Evolutionary conservation across 2,329 filamentous ascomycete genomes (phyloP), one percentile per base, ranked within the genome.

Genomic region (Penicillium sp.): DNA sequence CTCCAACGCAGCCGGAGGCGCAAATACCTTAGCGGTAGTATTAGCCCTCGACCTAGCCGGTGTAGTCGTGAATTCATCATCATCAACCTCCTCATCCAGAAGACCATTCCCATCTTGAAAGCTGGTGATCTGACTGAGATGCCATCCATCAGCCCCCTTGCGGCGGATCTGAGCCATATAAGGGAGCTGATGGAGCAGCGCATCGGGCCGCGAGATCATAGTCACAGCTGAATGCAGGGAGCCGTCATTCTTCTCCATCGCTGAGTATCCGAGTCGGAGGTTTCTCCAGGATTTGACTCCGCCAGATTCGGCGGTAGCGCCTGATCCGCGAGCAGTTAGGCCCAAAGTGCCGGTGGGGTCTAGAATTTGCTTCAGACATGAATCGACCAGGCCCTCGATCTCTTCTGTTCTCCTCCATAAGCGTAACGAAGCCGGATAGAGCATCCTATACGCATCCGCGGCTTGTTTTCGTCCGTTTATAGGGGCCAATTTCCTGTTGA

Each of bases 381-480:
- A 61, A 63, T 74, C 54, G 59, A 96, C 79, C 1, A 91, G 74
- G 0, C 86, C 87, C 61, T 91, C 89, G 5, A 94, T 83, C 72
- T 97, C 93, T 72, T 98, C 93, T 63, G 86, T 89, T 57, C 87
- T 84, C 60, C 89, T 85, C 92, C 93, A 96, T 11, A 97, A 76
- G 67, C 92, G 92, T 43, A 96, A 79, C 57, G 90, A 92, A 0
- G 88, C 88, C 0, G 95, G 95, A 70, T 95, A 99, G 67, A 93
- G 96, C 91, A 99, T 96, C 71, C 90, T 93, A 78, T 88, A 89
- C 0, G 90, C 85, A 69, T 92, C 90, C 61, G 82, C 74, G 54
- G 55, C 69, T 61, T 56, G 71, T 60, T 67, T 67, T 48, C 63
- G 68, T 58, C 60, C 72, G n/a, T 60, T 66, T 63, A 69, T 78